These are phyloP conservation scores for Agastache rugosa DNA, from an alignment of 257 asterid genomes.

Conservation along the genomic window DNA sequence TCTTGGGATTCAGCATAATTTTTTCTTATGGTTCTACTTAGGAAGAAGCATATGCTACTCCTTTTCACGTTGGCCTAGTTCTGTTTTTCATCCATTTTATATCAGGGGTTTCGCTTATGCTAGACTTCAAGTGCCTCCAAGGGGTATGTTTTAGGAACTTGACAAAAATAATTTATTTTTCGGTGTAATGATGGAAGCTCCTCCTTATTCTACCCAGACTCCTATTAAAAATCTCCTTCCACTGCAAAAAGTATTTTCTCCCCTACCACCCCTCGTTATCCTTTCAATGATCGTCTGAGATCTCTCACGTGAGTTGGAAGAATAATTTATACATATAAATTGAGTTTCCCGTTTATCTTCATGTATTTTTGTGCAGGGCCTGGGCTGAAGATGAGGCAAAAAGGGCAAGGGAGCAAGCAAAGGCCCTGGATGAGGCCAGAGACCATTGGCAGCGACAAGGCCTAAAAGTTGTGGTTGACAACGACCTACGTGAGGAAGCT, in stretches of 20 bases:
- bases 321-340: background rate
- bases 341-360: background rate
- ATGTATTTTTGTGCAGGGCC: constrained; percentile 50
- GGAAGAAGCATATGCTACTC: constrained; percentile 15
- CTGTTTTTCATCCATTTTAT: background rate
- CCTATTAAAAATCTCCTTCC: background rate
- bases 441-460: constrained; percentile 90
- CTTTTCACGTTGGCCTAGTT: constrained; percentile 19
- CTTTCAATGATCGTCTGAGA: constrained; percentile 12
- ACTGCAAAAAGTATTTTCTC: background rate
- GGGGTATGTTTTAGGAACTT: background rate
- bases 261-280: background rate
- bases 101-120: background rate
- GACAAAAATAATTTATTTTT: background rate
- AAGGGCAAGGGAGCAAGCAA: constrained; percentile 92
- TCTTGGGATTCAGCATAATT: background rate
- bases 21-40: background rate
- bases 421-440: constrained; percentile 86
- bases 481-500: constrained; percentile 84
- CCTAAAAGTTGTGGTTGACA: constrained; percentile 82
- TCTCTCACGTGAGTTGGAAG: constrained; percentile 5
- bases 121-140: background rate
- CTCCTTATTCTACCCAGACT: background rate
- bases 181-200: constrained; percentile 4
- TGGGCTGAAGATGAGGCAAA: constrained; percentile 99